Evolutionary conservation across 2,329 filamentous ascomycete species (phyloP), one percentile per base, ranked within the genome.

Genomic region (Cladosporium austrohemisphaericum): DNA sequence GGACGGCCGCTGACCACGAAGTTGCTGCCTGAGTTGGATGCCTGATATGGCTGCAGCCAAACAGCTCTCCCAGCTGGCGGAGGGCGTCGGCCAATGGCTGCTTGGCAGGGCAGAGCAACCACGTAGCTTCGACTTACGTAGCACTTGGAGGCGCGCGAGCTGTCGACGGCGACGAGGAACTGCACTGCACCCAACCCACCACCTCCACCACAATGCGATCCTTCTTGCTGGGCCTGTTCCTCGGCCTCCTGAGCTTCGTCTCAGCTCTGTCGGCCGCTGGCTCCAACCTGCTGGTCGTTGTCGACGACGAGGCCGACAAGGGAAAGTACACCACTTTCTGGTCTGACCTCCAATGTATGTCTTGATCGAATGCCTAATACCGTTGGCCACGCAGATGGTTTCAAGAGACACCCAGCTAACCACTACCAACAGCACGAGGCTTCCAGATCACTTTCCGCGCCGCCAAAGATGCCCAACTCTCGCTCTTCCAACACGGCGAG

Each of bases 401-500:
- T n/a, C n/a, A n/a, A n/a, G n/a, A n/a, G n/a, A 40, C 33, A 19
- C 19, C 18, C 7, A 20, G 25, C 46, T 50, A 23, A 50, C 28
- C 11, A 20, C 10, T 14, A 14, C 10, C 7, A 53, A 46, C 60
- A 97, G 93, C 75, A 60, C 83, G 93, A 66, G 92, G 91, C 57
- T 97, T 87, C 70, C 75, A 85, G 53, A 76, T 96, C 59, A 79
- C 80, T 29, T 91, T 90, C 67, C 83, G 91, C 68, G 90, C 89
- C 6, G 88, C 89, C 53, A 93, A 93, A 73, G 86, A 81, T 67
- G 81, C 89, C 46, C 76, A 77, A 43, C 73, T 97, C 61, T 78
- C 81, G 44, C 77, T 98, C 57, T 95, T 96, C 75, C 77, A 82
- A 65, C 83, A 93, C 56, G 93, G 92, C 65, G 88, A 93, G 73